These are phyloP conservation scores for Neurospora sublineolata DNA, from an alignment of 495 filamentous ascomycete species.

Conservation along the genomic window DNA sequence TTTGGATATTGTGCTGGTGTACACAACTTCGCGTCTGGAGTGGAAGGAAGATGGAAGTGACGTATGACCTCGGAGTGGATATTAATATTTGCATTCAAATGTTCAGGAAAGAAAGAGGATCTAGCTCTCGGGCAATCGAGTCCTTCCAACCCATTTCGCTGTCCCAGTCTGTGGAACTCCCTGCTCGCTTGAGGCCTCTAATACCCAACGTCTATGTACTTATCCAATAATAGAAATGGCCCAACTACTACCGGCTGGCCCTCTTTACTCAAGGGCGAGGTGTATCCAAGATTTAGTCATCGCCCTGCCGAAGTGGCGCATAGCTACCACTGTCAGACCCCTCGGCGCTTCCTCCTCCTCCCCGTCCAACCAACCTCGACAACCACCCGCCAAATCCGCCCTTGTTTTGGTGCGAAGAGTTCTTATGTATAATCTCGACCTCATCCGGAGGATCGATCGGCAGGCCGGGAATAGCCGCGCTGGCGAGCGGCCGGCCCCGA, in stretches of 20 bases:
- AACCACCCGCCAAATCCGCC: conserved; percentile 39
- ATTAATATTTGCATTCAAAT: background rate
- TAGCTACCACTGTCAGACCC: conserved; percentile 27
- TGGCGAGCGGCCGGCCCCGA: conserved; percentile 29
- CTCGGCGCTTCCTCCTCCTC: conserved; percentile 7
- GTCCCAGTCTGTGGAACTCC: background rate
- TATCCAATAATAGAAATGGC: background rate
- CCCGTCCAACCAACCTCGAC: conserved; percentile 32
- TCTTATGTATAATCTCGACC: conserved; percentile 17
- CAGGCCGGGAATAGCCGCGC: conserved; percentile 26
- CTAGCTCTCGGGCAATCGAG: background rate
- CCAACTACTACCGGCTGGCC: background rate
- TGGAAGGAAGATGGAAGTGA: background rate
- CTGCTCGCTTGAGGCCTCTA: background rate
- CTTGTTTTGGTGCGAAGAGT: conserved; percentile 11
- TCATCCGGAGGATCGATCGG: conserved; percentile 28
- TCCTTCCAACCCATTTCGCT: background rate
- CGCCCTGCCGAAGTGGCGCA: conserved; percentile 30
- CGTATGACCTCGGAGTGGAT: background rate
- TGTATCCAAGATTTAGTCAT: conserved; percentile 18
- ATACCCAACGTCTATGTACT: background rate
- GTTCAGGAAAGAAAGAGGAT: background rate
- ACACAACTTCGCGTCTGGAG: background rate
- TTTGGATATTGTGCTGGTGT: background rate
- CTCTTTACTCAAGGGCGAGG: background rate